Conservation (phyloP, 2,329 filamentous ascomycete species). For the Orbilia brochopaga region DNA sequence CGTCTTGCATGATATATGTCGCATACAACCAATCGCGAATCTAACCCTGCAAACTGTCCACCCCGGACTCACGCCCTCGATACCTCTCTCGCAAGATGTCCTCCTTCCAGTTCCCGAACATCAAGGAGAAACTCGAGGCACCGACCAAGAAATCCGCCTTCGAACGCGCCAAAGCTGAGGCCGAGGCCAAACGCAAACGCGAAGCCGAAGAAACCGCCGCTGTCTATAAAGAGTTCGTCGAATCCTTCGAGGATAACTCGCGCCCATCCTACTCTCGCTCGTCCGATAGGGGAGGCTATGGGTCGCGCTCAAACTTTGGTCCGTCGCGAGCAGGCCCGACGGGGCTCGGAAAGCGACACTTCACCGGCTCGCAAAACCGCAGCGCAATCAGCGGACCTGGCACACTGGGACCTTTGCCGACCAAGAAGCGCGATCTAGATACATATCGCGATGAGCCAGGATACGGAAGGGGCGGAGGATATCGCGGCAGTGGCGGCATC, state of each 20-base stretch:
- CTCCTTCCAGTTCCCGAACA: slow-evolving; percentile 68
- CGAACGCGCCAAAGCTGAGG: slow-evolving; percentile 85
- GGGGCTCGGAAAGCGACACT: slow-evolving; percentile 44
- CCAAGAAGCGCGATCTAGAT: slow-evolving; percentile 51
- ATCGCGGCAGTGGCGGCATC: slow-evolving; percentile 48
- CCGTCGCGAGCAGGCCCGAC: slow-evolving; percentile 48
- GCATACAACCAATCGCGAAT: slow-evolving; percentile 5
- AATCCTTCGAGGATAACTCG: slow-evolving; percentile 64
- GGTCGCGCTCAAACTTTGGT: slow-evolving; percentile 49
- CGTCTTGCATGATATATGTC: not conserved
- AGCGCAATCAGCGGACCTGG: slow-evolving; percentile 45
- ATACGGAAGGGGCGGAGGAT: slow-evolving; percentile 22
- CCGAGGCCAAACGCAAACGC: slow-evolving; percentile 81
- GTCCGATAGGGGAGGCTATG: slow-evolving; percentile 56
- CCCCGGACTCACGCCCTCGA: slow-evolving; percentile 4
- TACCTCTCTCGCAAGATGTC: slow-evolving; percentile 31
- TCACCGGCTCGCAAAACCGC: slow-evolving; percentile 27
- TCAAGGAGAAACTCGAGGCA: slow-evolving; percentile 77
- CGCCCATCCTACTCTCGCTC: slow-evolving; percentile 30
- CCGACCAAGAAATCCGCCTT: slow-evolving; percentile 84
- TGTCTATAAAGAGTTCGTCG: slow-evolving; percentile 85
- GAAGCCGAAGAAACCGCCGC: slow-evolving; percentile 87
- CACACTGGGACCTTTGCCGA: slow-evolving; percentile 34
- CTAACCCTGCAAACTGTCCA: not conserved
- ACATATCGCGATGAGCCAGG: slow-evolving; percentile 41